Percentiles rank a stretch among this genome's conserved stretches.
Conservation (phyloP, 179 eudicot genomes). For the Patellifolia procumbens region DNA sequence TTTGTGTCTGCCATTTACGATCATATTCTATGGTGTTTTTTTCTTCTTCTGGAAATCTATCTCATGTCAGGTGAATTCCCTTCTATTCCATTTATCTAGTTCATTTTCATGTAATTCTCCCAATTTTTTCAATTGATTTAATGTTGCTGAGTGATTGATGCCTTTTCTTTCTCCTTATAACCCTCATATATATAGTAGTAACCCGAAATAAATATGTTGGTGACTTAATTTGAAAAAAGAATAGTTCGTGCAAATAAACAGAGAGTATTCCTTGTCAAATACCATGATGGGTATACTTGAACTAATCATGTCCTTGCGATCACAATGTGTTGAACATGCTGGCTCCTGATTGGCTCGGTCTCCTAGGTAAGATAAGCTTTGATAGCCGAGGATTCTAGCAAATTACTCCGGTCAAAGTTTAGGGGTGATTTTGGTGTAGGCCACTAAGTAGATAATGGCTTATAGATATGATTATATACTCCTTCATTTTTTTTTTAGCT, state of each 20-base stretch:
- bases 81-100: no score
- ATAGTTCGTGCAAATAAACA: no score
- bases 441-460: no score
- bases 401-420: no score
- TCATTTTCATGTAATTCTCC: neutral
- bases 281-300: neutral
- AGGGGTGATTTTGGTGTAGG: no score
- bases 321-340: neutral
- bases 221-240: neutral
- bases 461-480: no score
- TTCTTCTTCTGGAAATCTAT: no score
- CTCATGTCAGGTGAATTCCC: constrained; percentile 8
- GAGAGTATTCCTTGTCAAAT: neutral
- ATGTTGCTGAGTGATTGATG: neutral
- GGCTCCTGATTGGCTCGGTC: neutral
- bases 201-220: neutral
- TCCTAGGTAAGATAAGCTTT: neutral
- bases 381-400: neutral
- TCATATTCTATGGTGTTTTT: no score
- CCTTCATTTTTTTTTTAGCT: no score
- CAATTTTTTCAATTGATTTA: neutral
- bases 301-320: neutral
- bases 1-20: no score
- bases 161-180: no score
- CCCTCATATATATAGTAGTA: no score